Base-by-base conservation (phyloP, 2,329 filamentous ascomycete genomes). In the Curvularia sp. region DNA sequence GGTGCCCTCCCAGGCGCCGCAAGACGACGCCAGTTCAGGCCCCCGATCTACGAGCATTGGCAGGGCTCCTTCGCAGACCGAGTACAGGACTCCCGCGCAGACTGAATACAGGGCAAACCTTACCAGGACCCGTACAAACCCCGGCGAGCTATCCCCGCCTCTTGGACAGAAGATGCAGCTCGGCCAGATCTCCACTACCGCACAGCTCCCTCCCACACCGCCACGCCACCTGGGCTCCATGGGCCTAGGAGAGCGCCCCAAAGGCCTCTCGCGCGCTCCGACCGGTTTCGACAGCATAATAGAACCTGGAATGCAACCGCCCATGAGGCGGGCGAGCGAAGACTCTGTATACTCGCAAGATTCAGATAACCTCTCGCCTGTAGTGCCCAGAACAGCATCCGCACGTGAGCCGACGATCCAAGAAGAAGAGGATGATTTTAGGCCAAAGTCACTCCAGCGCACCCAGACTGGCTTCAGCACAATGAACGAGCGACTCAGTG, bases 401-500 rank as follows among this genome's bases (percentile, higher is more conserved):
- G 66, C 61, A 7, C 57, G 71, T n/a, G 65, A 72, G n/a, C 67
- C 74, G 15, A 75, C 66, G 1, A 60, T 63, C 57, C 77, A 69
- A 55, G 76, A 78, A 49, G 75, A 77, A 39, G 75, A 77, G 39
- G 80, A 81, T 46, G 78, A 80, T 47, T 88, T 88, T 69, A 72
- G 75, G 58, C 86, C 86, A 1, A 81, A 80, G 33, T 79, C 84
- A 5, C 76, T 89, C 53, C 80, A 81, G 58, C 81, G 87, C 41
- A 84, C 83, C 1, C 85, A 86, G 72, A 89, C 88, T 0, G 86
- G 86, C 20, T 75, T 75, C 61, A 70, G 68, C 41, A 67, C 68
- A 30, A 54, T 68, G 22, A 63, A 38, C 8, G 64, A 63, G 39
- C 62, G 66, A 39, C 60, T 63, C 3, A 64, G 68, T 49, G 57